phyloP scores from a whole-genome alignment of 2,329 filamentous ascomycete genomes.

The Ceratocystis eucalypticola region DNA sequence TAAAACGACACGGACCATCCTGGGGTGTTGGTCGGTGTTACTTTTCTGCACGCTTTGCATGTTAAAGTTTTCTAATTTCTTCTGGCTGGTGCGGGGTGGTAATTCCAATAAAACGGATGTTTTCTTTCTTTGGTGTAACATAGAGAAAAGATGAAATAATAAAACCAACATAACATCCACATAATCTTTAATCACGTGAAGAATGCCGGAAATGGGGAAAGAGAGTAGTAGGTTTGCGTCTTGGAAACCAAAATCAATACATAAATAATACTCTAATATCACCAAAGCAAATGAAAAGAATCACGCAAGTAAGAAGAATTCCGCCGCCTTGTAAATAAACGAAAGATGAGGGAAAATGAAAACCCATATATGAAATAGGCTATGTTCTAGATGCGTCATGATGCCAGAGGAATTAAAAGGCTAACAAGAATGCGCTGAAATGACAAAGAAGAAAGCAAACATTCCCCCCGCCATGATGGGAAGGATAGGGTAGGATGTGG shows the following conservation, averaged over 20 bases:
- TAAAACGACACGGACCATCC: too few relatives aligned
- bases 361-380: neutral
- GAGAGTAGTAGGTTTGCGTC: neutral
- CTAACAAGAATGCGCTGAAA: neutral
- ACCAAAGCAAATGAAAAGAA: neutral
- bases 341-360: neutral
- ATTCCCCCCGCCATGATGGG: neutral
- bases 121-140: neutral
- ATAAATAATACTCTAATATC: neutral
- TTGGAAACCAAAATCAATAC: neutral
- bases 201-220: neutral
- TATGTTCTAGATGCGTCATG: neutral
- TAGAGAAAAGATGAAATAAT: constrained; percentile 5
- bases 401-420: neutral
- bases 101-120: neutral
- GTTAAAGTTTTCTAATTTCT: too few relatives aligned
- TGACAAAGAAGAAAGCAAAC: neutral
- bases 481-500: neutral
- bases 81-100: too few relatives aligned
- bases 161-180: neutral
- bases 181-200: neutral
- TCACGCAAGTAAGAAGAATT: neutral
- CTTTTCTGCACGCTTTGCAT: neutral
- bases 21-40: neutral
- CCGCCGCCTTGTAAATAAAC: constrained; percentile 3